Evolutionary conservation across 768 basidiomycete species (phyloP).

Genomic region (Termitomyces sp.): DNA sequence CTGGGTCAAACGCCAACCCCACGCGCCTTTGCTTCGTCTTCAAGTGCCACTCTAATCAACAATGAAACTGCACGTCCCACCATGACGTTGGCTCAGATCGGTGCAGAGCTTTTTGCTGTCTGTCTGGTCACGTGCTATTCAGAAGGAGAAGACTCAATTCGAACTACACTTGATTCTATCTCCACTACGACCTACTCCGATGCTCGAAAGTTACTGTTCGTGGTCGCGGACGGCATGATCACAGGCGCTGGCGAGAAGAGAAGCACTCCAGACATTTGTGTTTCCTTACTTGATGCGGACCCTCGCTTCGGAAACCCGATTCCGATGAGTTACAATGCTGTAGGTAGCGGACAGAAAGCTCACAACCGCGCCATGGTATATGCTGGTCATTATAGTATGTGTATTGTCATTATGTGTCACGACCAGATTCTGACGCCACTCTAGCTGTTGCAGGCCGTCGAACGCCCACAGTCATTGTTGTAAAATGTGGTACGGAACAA

Average conservation of each 20-base stretch:
- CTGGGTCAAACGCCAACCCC: conserved; percentile 36
- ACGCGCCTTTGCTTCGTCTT: conserved; percentile 45
- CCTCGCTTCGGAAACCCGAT: conserved; percentile 93
- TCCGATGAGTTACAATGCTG: conserved; percentile 90
- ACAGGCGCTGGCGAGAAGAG: conserved; percentile 94
- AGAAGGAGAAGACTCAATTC: conserved; percentile 89
- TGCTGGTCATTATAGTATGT: conserved; percentile 98
- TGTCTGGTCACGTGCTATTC: conserved; percentile 98
- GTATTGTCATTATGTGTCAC: neutral
- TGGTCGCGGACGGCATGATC: conserved; percentile 98
- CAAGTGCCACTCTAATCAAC: conserved; percentile 51
- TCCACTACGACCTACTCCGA: conserved; percentile 90
- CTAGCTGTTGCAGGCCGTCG: conserved; percentile 79
- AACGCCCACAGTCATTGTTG: conserved; percentile 90
- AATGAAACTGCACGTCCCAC: conserved; percentile 49
- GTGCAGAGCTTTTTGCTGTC: conserved; percentile 90
- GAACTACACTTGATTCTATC: conserved; percentile 90
- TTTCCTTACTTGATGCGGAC: conserved; percentile 86
- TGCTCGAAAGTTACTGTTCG: conserved; percentile 83
- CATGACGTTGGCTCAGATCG: conserved; percentile 87
- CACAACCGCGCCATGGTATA: conserved; percentile 98
- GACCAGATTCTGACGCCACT: conserved; percentile 1
- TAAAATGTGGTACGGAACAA: conserved; percentile 91
- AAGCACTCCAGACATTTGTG: conserved; percentile 96
- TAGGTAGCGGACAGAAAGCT: conserved; percentile 83